Base-by-base conservation (phyloP, 148 eudicot species). In the Silene latifolia region DNA sequence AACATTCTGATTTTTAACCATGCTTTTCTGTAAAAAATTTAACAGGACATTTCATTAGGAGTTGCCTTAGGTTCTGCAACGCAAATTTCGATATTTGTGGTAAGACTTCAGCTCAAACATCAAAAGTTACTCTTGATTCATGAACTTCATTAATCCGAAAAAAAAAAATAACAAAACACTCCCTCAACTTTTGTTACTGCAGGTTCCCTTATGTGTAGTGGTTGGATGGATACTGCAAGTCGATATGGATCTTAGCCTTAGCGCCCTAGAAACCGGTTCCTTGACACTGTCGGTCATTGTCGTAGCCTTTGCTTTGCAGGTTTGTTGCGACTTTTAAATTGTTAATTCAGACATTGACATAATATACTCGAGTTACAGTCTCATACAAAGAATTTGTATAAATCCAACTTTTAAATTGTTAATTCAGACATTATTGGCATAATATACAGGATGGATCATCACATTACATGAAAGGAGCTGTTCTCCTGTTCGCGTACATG, bases 41-140 rank as follows among this genome's bases (percentile, higher is more conserved):
- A 65, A 75, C 88, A 91, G 97, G 97, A 91, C 72, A 90, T 91
- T 74, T 85, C 92, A 44, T 72, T 91, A 65, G 90, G 92, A 32
- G 89, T 91, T 62, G 89, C 97, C 69, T 71, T 91, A 76, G 97
- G 97, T 24, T 91, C 97, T 75, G 93, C 93, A 53, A 72, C 94
- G 76, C 97, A 91, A 63, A 91, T 91, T 54, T 86, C 90, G 19
- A 83, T 89, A 81, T 91, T 91, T 79, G 89, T 88, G 90, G 97
- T 91, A 83, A 84, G 80, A 11, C 51, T 56, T 8, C 14, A 48
- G 70, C 42, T 10, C 54, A 19, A 25, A 79, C 27, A 18, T 67
- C 9, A 15, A 4, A 17, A 44, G 17, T 72, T 44, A 7, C 19
- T 39, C 9, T 39, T 39, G 44, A 39, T 39, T 67, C 69, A n/a